Evolutionary conservation across 1,139 yeast species (phyloP), one percentile per base, ranked within the genome.

Genomic region (Tardiomyces depauwii): DNA sequence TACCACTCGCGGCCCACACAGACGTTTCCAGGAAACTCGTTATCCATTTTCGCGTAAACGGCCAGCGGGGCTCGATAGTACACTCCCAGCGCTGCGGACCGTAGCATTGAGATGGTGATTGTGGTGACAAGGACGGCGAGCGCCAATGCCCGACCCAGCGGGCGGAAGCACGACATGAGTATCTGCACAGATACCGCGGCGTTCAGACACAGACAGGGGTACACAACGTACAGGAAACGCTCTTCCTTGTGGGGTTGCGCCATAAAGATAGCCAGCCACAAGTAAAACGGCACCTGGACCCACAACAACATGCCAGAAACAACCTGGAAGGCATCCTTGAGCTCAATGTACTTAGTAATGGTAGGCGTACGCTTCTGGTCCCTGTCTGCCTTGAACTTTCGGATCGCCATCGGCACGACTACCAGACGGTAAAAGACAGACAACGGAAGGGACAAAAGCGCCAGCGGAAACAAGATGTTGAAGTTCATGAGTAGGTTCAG

Each of bases 1-100:
- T 87, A 87, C 96, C 97, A 89, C 65, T 91, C 97, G 50, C 95
- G 76, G 2, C 96, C 96, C 19, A 85, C 73, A 61, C 97, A 91
- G 0, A 89, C 81, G 53, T 78, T 81, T 2, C 70, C 68, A 78
- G 59, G 81, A 1, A 55, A 40, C 16, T 50, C 46, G 2, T 30
- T 46, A 14, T 56, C 52, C 19, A 58, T 38, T 14, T 49, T 51
- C 13, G 47, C 44, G 44, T 61, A 66, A 4, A 67, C 61, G 2
- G 53, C 51, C 36, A 66, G 49, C 2, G 71, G 70, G 0, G 71
- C 72, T 12, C 55, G 51, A 46, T 68, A 68, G 48, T 58, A 65
- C 5, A 44, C 38, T 9, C 54, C 54, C 41, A 68, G 55, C 2
- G 70, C 69, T 10, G 53, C 28, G 5, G 64, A 56, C 18, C 72